Percentiles rank a stretch among this genome's conserved stretches.
Evolutionary conservation across 2,329 filamentous ascomycete species (phyloP).

Genomic region (Penicillium sp.): DNA sequence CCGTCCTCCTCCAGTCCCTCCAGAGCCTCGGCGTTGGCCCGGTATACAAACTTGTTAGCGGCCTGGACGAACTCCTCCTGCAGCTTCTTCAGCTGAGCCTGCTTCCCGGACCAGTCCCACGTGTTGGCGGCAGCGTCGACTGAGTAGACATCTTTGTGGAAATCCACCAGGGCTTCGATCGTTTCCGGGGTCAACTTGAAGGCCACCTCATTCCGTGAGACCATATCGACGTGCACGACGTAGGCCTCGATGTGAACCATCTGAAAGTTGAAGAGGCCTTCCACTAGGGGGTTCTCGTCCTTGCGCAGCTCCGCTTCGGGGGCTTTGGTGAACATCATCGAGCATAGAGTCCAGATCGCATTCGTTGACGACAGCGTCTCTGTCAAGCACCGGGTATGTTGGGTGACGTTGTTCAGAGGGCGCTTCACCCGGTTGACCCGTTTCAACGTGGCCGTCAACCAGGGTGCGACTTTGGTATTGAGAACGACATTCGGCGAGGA

Average conservation of each 20-base stretch:
- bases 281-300: slow-evolving; percentile 77
- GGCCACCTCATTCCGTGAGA: slow-evolving; percentile 92
- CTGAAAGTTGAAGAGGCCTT: slow-evolving; percentile 89
- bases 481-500: slow-evolving; percentile 94
- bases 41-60: slow-evolving; percentile 95
- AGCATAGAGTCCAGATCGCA: slow-evolving; percentile 92
- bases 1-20: slow-evolving; percentile 97
- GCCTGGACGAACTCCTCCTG: slow-evolving; percentile 96
- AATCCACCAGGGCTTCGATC: slow-evolving; percentile 89
- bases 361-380: slow-evolving; percentile 86
- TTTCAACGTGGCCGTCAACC: slow-evolving; percentile 95
- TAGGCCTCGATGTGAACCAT: slow-evolving; percentile 93
- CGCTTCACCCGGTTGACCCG: slow-evolving; percentile 95
- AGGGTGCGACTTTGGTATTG: slow-evolving; percentile 86
- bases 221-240: slow-evolving; percentile 98
- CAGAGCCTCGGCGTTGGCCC: slow-evolving; percentile 80
- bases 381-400: slow-evolving; percentile 92
- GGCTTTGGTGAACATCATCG: slow-evolving; percentile 86
- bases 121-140: slow-evolving; percentile 84
- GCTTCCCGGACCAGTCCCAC: slow-evolving; percentile 95
- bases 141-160: slow-evolving; percentile 94
- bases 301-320: slow-evolving; percentile 80
- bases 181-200: slow-evolving; percentile 96
- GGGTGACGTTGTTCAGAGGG: slow-evolving; percentile 91
- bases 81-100: slow-evolving; percentile 91